phyloP scores from a whole-genome alignment of 192 early-diverging fungal species.

The Gonapodya prolifera region DNA sequence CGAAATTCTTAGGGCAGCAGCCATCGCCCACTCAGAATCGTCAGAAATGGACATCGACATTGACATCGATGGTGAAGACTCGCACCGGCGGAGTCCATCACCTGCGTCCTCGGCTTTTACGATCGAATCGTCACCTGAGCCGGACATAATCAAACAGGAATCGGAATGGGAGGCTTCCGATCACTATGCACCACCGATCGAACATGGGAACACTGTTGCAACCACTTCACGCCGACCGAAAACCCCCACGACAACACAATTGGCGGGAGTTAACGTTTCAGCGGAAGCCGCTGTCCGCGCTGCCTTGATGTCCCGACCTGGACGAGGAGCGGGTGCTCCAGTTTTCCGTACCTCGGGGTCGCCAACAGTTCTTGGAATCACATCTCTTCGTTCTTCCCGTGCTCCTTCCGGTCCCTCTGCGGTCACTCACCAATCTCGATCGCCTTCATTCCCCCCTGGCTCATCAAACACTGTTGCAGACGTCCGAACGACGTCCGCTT shows the following conservation, averaged over 20 bases:
- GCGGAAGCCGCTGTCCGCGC: background rate
- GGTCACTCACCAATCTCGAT: too few species aligned
- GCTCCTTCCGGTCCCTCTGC: background rate
- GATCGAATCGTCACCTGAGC: background rate
- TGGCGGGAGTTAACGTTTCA: background rate
- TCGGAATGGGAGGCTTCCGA: background rate
- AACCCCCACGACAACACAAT: background rate
- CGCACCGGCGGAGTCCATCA: background rate
- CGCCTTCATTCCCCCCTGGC: too few species aligned
- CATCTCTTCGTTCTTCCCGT: background rate
- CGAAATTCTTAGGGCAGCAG: background rate
- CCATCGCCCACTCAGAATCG: background rate
- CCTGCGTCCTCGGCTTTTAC: background rate
- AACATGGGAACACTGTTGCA: background rate
- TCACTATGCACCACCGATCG: background rate
- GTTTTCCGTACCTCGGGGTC: background rate
- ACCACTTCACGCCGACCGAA: background rate
- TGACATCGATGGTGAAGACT: background rate
- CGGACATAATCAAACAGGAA: background rate
- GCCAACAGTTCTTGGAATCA: background rate
- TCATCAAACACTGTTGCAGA: too few species aligned
- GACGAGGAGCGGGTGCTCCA: background rate
- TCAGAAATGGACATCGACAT: background rate
- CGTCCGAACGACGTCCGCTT: too few species aligned
- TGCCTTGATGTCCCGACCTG: background rate